phyloP scores from a whole-genome alignment of 179 eudicot genomes.

The Silene vulgaris region DNA sequence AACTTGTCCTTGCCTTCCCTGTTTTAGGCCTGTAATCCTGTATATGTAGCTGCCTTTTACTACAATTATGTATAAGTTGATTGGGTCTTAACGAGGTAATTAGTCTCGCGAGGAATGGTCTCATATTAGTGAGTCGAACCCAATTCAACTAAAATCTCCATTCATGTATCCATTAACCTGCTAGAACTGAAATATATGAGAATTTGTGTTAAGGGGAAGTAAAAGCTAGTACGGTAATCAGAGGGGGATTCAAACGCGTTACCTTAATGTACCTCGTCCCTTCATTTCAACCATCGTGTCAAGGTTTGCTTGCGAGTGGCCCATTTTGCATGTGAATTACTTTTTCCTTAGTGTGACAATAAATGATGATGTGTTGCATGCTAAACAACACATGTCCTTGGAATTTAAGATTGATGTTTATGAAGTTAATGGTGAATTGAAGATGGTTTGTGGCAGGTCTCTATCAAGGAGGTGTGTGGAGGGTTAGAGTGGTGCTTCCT shows the following conservation, averaged over 20 bases:
- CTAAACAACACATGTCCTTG: not conserved
- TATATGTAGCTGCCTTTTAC: not conserved
- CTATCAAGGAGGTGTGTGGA: conserved; percentile 73
- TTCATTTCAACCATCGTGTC: not conserved
- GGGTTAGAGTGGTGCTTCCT: conserved; percentile 59
- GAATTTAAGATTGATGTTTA: conserved; percentile 2
- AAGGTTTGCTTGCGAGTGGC: not conserved
- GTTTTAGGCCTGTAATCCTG: not conserved
- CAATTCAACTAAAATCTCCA: not conserved
- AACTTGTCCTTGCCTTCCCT: not conserved
- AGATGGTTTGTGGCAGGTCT: conserved; percentile 40
- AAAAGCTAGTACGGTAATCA: too few relatives aligned
- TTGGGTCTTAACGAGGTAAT: not conserved
- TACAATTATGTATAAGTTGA: not conserved
- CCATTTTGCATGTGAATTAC: not conserved
- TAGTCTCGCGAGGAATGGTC: not conserved
- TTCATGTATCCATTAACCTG: too few relatives aligned
- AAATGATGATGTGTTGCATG: not conserved
- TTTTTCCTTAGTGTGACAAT: not conserved
- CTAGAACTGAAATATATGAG: too few relatives aligned
- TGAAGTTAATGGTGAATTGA: not conserved
- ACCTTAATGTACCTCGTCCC: not conserved
- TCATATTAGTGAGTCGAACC: not conserved
- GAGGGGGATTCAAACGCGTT: too few relatives aligned
- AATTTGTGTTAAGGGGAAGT: too few relatives aligned